Evolutionary conservation across 768 basidiomycete genomes (phyloP), one percentile per base, ranked within the genome.

Genomic region (Collybia nuda): DNA sequence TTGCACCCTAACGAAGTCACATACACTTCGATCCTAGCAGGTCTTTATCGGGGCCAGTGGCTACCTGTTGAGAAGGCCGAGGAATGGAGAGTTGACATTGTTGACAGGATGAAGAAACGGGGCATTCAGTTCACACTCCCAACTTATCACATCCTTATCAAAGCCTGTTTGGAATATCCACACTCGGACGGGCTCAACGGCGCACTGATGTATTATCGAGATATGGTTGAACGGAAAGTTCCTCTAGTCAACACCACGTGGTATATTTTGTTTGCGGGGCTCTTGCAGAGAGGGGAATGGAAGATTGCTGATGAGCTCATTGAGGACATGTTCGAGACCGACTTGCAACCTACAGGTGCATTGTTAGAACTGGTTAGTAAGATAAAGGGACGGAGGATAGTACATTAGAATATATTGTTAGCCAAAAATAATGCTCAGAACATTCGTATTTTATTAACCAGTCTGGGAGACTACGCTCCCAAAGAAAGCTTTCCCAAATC

Each of bases 91-190:
- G 63, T 66, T 19, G 71, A 77, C 26, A 76, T 93, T 51, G 65
- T 82, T 40, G 65, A 65, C 45, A 73, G 77, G 57, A 91, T 93
- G 85, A 75, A 73, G 60, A 71, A 61, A 19, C 73, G 76, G 15
- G 74, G 74, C 0, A 66, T 91, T 51, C 63, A 67, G 21, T 71
- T 86, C 42, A 85, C 80, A 56, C 72, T 84, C 29, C 76, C 81
- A 43, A 82, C 84, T 5, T 94, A 90, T 69, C 87, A 96, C 63
- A 80, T 87, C 55, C 72, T 97, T 50, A 76, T 98, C 56, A 77
- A 77, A 48, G 81, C 85, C 7, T 81, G 81, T 53, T 67, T 93
- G 56, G 75, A 78, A 39, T 79, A 78, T 46, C 67, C 73, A 9
- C 70, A 69, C 8, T 65, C 75, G 8, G 70, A 77, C 28, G 84